Percentiles rank a stretch among this genome's conserved stretches.
These are phyloP conservation scores for Drechmeria coniospora DNA, from an alignment of 2,329 filamentous ascomycete genomes.

Conservation along the genomic window DNA sequence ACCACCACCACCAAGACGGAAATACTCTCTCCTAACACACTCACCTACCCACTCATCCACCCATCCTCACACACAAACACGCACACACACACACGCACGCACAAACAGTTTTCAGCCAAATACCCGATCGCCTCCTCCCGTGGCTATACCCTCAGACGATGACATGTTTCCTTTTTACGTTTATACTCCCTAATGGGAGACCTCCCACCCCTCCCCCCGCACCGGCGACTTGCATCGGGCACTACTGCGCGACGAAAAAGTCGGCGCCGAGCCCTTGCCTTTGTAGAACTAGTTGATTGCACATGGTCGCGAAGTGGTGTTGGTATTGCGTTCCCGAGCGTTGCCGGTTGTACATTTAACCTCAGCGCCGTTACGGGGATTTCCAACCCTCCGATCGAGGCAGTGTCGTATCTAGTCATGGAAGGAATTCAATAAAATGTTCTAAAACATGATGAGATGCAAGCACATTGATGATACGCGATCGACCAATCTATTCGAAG, in stretches of 20 bases:
- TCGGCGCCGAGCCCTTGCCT: conserved; percentile 5
- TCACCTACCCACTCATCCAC: too few species aligned
- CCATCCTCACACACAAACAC: too few species aligned
- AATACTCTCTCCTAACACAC: too few species aligned
- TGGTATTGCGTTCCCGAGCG: conserved; percentile 4
- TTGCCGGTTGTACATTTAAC: conserved; percentile 8
- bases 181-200: conserved; percentile 6
- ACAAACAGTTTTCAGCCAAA: conserved; percentile 1
- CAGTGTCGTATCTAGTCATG: conserved; percentile 3
- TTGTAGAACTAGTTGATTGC: conserved; percentile 8
- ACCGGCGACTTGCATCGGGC: too few species aligned
- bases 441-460: too few species aligned
- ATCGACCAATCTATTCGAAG: too few species aligned
- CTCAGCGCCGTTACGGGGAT: conserved; percentile 5
- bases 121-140: conserved; percentile 3
- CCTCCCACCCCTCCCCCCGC: too few species aligned
- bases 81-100: too few species aligned
- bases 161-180: conserved; percentile 8
- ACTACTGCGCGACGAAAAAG: conserved; percentile 3
- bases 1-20: too few species aligned
- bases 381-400: background rate
- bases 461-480: too few species aligned
- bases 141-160: conserved; percentile 12
- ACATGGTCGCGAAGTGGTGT: conserved; percentile 1
- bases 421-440: conserved; percentile 2